Evolutionary conservation across 2,329 filamentous ascomycete species (phyloP).

Genomic region (Claviceps pusilla): DNA sequence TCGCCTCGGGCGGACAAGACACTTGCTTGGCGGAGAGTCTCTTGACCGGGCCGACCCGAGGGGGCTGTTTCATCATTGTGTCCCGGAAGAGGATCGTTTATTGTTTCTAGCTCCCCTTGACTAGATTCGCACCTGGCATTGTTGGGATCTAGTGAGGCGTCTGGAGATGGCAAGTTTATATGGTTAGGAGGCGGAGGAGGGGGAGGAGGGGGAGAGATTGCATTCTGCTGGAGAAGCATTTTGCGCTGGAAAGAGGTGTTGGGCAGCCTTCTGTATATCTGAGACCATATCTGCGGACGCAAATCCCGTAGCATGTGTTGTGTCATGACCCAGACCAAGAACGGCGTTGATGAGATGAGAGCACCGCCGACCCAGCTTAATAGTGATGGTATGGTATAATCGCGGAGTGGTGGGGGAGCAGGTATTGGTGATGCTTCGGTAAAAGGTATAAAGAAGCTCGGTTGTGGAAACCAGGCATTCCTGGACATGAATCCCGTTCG

Average conservation of each 20-base stretch:
- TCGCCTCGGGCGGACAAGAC: conserved; percentile 33
- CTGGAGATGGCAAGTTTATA: background rate
- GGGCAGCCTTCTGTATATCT: conserved; percentile 26
- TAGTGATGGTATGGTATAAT: conserved; percentile 24
- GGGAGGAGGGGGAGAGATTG: conserved; percentile 4
- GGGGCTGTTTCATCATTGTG: conserved; percentile 17
- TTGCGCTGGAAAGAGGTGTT: conserved; percentile 20
- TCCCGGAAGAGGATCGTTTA: conserved; percentile 9
- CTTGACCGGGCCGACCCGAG: conserved; percentile 14
- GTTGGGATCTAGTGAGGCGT: background rate
- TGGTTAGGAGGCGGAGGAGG: conserved; percentile 1
- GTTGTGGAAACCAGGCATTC: conserved; percentile 26
- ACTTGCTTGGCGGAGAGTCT: conserved; percentile 27
- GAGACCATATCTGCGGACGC: conserved; percentile 21
- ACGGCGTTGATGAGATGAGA: conserved; percentile 30
- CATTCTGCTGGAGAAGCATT: conserved; percentile 8
- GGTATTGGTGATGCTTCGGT: conserved; percentile 34
- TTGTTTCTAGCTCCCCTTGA: background rate
- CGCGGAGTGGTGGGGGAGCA: conserved; percentile 26
- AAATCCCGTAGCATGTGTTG: conserved; percentile 23
- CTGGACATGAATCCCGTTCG: conserved; percentile 31
- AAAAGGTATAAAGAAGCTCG: conserved; percentile 40
- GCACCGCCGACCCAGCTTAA: conserved; percentile 28
- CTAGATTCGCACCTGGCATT: background rate
- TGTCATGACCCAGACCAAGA: conserved; percentile 30